These are phyloP conservation scores for Fusarium armeniacum DNA, from an alignment of 2,329 filamentous ascomycete species.

Conservation along the genomic window DNA sequence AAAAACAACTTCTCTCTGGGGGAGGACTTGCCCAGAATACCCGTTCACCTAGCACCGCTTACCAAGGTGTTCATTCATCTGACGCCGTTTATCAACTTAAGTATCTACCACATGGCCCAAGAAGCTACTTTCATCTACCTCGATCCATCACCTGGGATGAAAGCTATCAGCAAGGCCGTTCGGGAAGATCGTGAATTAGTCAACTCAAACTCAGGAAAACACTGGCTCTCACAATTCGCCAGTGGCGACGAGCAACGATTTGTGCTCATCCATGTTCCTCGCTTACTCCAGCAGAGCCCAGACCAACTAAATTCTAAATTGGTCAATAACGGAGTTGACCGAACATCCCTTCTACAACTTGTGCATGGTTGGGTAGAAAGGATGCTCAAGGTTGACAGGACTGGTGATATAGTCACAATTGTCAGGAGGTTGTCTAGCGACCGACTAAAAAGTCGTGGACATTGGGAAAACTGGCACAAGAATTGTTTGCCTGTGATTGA, in stretches of 20 bases:
- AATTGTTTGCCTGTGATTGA: slow-evolving; percentile 45
- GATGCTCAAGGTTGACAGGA: slow-evolving; percentile 11
- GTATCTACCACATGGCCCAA: slow-evolving; percentile 39
- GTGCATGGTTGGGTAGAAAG: slow-evolving; percentile 3
- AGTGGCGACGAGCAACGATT: slow-evolving; percentile 10
- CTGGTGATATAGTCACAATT: slow-evolving; percentile 8
- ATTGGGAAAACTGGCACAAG: slow-evolving; percentile 35
- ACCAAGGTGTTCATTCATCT: slow-evolving; percentile 27
- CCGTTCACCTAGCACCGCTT: slow-evolving; percentile 36
- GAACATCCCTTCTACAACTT: slow-evolving; percentile 18
- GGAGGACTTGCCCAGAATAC: slow-evolving; percentile 47
- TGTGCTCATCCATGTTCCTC: slow-evolving; percentile 16
- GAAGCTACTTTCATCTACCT: slow-evolving; percentile 45
- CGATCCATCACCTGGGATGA: slow-evolving; percentile 40
- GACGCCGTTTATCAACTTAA: slow-evolving; percentile 32
- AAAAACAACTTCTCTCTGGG: slow-evolving; percentile 48
- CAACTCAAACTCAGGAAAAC: slow-evolving; percentile 49
- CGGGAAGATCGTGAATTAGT: slow-evolving; percentile 44
- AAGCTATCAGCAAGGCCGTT: slow-evolving; percentile 45
- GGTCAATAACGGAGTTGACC: slow-evolving; percentile 5
- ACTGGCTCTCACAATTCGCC: slow-evolving; percentile 51
- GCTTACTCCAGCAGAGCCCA: slow-evolving; percentile 10
- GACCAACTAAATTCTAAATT: slow-evolving; percentile 18
- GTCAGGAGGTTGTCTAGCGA: not conserved
- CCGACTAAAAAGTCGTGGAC: slow-evolving; percentile 7